Conservation (phyloP, 2,329 filamentous ascomycete species). For the Verticillium nonalfalfae region DNA sequence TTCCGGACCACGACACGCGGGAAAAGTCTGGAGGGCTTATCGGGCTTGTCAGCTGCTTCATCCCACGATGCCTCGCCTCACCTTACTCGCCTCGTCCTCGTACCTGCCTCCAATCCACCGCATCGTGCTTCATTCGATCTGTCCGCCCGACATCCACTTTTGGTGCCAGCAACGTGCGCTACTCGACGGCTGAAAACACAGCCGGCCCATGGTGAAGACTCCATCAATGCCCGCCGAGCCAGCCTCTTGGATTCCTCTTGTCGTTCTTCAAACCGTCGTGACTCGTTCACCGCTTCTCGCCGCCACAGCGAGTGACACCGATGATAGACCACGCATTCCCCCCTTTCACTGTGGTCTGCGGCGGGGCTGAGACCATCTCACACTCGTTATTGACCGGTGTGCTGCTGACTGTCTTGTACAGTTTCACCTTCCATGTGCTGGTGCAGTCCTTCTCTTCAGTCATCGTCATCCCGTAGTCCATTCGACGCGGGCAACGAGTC, state of each 20-base stretch:
- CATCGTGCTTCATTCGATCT: neutral
- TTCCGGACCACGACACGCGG: neutral
- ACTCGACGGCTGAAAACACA: neutral
- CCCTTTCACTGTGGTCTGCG: neutral
- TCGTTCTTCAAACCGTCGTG: constrained; percentile 1
- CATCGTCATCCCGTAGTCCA: neutral
- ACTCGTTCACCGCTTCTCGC: constrained; percentile 12
- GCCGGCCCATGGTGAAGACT: neutral
- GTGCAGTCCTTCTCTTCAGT: neutral
- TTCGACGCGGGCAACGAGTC: neutral
- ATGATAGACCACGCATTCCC: no score
- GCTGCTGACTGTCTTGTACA: neutral
- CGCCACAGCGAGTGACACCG: neutral
- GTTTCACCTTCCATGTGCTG: neutral
- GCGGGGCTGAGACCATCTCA: neutral
- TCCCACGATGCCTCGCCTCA: neutral
- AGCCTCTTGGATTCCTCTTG: neutral
- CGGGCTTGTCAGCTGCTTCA: neutral
- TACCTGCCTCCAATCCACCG: neutral
- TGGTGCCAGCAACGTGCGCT: neutral
- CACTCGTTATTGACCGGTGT: neutral
- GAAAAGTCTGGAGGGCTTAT: neutral
- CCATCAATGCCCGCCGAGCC: neutral
- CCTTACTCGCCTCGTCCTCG: no score
- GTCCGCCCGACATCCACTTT: neutral